Conservation (phyloP, 331 rosid species). For the Malus hybrid region DNA sequence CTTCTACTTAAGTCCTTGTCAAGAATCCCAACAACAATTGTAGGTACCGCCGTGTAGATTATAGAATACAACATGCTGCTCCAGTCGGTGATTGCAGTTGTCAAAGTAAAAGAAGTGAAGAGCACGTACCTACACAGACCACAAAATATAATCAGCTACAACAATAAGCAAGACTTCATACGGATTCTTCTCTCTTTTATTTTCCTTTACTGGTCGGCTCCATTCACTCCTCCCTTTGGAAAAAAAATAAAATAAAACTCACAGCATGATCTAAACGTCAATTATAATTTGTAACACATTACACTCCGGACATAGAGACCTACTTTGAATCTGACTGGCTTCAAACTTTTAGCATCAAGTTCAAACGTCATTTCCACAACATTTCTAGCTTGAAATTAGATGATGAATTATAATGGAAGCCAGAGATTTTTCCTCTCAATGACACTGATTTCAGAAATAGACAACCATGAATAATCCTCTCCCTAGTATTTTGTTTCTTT, state of each 20-base stretch:
- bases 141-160: background rate
- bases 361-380: background rate
- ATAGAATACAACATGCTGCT: conserved; percentile 74
- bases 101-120: conserved; percentile 53
- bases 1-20: conserved; percentile 85
- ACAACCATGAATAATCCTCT: background rate
- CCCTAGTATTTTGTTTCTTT: background rate
- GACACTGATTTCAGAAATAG: background rate
- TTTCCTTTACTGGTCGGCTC: too few relatives aligned
- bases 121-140: conserved; percentile 64
- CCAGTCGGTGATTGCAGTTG: conserved; percentile 88
- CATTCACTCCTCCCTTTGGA: too few relatives aligned
- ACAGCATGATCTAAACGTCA: background rate
- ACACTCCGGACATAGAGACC: background rate
- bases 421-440: background rate
- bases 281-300: background rate
- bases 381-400: background rate
- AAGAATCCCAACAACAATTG: conserved; percentile 75
- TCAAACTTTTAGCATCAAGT: background rate
- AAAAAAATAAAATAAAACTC: background rate
- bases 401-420: background rate
- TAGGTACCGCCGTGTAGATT: conserved; percentile 66
- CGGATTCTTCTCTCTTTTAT: background rate
- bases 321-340: background rate
- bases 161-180: background rate